Base-by-base conservation (phyloP, 176 grass and related monocot genomes). In the Phoenix dactylifera region DNA sequence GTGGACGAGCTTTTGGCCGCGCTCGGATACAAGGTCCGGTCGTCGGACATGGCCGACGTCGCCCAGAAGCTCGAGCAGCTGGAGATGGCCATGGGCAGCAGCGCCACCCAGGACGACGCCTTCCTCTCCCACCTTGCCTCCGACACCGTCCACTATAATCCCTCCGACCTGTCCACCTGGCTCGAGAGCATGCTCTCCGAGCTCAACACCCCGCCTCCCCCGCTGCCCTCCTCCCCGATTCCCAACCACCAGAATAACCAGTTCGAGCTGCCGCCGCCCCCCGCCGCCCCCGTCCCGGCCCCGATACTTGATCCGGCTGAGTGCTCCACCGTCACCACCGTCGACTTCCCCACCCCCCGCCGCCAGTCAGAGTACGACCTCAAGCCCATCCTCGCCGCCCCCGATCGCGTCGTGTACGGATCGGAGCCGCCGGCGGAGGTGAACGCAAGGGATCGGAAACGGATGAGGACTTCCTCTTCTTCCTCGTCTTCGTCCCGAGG, bases 41-140 rank as follows among this genome's bases (percentile, higher is more conserved):
- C 63, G 44, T 66, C 63, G 22, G 63, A 66, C 19, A 66, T 66
- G 63, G 63, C 63, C 4, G 63, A 66, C 22, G 50, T 66, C 4
- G 50, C 50, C 22, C 63, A 66, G 49, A 66, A 66, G 63, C 16
- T 66, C 22, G 49, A 66, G 63, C 62, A 66, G 49, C 22, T 52
- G 24, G 49, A 66, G 23, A 49, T 22, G 22, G 63, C 50, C 18
- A 53, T 66, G 63, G 20, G 22, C 14, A 26, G 49, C 61, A 20
- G 29, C 17, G 16, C 29, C 60, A n/a, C 16, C 60, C 60, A 49
- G 3, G 50, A 66, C 20, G 50, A 66, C 16, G 39, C 63, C 49
- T 28, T 49, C 16, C 44, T 50, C 10, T 24, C 19, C 15, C 63
- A 66, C 18, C 19, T 52, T 15, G 22, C 49, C 6, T 52, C 63